A percentile compares a stretch with the other conserved stretches of the same genome.
Conservation (phyloP, 2,329 filamentous ascomycete species). For the Xylaria sp. region DNA sequence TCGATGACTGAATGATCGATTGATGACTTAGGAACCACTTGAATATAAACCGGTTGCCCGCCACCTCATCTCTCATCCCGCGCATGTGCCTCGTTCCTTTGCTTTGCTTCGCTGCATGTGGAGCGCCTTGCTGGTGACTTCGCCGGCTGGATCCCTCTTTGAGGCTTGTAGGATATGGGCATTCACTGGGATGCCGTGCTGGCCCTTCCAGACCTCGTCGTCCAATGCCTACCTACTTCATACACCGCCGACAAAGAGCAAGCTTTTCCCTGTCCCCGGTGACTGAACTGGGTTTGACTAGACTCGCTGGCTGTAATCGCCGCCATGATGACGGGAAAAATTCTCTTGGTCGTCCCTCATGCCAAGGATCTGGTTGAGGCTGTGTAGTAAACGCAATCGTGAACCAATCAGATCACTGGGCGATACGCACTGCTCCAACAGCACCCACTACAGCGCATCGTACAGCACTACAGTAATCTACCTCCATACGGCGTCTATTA, state of each 20-base stretch:
- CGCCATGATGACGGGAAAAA: slow-evolving; percentile 10
- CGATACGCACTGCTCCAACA: slow-evolving; percentile 24
- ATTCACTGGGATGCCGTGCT: not conserved
- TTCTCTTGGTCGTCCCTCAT: slow-evolving; percentile 21
- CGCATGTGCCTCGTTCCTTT: not conserved
- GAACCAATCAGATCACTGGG: slow-evolving; percentile 27
- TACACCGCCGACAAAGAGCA: not conserved
- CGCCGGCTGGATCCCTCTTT: not conserved
- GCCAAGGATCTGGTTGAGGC: slow-evolving; percentile 31
- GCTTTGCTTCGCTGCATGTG: not conserved
- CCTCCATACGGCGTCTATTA: no score
- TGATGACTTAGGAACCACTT: not conserved
- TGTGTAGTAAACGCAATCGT: slow-evolving; percentile 23
- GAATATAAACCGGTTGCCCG: not conserved
- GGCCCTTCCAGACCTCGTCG: not conserved
- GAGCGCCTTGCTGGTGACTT: not conserved
- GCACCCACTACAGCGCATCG: slow-evolving; percentile 4
- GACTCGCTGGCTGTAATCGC: slow-evolving; percentile 8
- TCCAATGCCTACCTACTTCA: slow-evolving; percentile 9
- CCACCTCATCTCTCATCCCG: not conserved
- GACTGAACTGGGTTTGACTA: slow-evolving; percentile 3
- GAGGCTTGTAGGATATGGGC: no score
- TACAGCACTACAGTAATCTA: no score
- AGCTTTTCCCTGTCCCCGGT: not conserved
- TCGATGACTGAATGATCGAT: not conserved